phyloP scores from a whole-genome alignment of 768 basidiomycete genomes.

The Phlebiopsis flavidoalba region DNA sequence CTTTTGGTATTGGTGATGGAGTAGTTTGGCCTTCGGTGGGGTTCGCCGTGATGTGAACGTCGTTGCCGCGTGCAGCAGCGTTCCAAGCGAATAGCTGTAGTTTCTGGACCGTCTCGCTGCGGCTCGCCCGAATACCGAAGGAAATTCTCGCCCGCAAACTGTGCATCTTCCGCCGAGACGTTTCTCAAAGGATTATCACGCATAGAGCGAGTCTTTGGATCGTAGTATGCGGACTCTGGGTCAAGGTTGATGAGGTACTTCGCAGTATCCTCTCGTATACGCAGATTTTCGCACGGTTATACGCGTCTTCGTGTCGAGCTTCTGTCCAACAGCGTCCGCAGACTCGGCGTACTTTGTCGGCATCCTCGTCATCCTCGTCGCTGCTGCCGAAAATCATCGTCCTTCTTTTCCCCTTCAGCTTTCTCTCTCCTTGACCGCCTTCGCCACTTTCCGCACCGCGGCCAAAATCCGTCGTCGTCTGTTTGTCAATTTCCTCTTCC shows the following conservation, averaged over 20 bases:
- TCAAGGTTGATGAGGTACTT: constrained; percentile 98
- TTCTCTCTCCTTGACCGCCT: constrained; percentile 76
- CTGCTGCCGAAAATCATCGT: constrained; percentile 95
- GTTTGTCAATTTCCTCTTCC: constrained; percentile 98
- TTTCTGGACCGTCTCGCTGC: constrained; percentile 86
- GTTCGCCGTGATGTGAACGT: constrained; percentile 93
- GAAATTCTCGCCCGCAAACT: constrained; percentile 82
- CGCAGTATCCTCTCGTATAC: constrained; percentile 98
- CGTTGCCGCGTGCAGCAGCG: constrained; percentile 86
- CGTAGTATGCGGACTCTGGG: constrained; percentile 94
- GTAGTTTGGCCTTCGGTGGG: constrained; percentile 92
- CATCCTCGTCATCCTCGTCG: constrained; percentile 93
- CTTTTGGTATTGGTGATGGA: constrained; percentile 85
- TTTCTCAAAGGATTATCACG: constrained; percentile 87
- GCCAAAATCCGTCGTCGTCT: constrained; percentile 90
- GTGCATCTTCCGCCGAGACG: constrained; percentile 80
- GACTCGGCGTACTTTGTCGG: constrained; percentile 98
- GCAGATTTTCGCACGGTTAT: constrained; percentile 97
- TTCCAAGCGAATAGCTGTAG: constrained; percentile 98
- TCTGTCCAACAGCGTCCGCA: constrained; percentile 96
- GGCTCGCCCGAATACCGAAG: constrained; percentile 85
- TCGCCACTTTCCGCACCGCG: constrained; percentile 91
- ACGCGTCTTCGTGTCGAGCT: constrained; percentile 95
- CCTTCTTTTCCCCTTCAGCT: constrained; percentile 51
- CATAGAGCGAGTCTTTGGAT: constrained; percentile 99